Evolutionary conservation across 345 rosid species (phyloP), one percentile per base, ranked within the genome.

Genomic region (Heritiera littoralis): DNA sequence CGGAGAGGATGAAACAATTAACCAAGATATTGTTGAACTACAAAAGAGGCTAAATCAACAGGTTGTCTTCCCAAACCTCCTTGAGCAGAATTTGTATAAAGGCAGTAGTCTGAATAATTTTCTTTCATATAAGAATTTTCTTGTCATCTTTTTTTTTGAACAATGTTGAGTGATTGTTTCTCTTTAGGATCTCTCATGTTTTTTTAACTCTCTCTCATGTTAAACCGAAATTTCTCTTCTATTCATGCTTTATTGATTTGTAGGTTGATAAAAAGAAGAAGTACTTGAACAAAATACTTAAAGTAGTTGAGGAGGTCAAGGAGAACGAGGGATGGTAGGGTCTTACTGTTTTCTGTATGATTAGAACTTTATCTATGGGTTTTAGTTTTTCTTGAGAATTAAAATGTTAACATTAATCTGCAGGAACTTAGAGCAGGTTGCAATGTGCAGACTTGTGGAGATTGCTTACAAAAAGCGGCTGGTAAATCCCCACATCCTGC

Each of bases 391-490:
- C 3, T 55, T 49, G 74, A 49, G 74, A 49, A 45, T 56, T 18
- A 17, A 45, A 72, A 30, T 43, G 9, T 1, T 65, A 28, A 35
- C 40, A 61, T 82, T 58, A 48, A 69, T 69, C 77, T 83, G 83
- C 86, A 88, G 91, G 85, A 76, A 32, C 79, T 85, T 83, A 58
- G 90, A 90, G 87, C 87, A 78, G 79, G 78, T 81, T 77, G 93
- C 90, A n/a, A 83, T 88, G 90, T 78, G 87, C 80, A 86, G 80
- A 74, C 90, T 88, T 63, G 88, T 90, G 75, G 93, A 88, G 83
- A 71, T 81, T 84, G 90, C 93, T 66, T 86, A 86, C 80, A 87
- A 60, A 77, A 90, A 88, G 76, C 86, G 72, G 72, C 77, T 88
- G 90, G 93, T 90, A 86, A 66, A 65, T 32, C 49, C 12, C 11